Evolutionary conservation across 805 yeast genomes (phyloP).

Genomic region (Kodamaea kakaduensis): DNA sequence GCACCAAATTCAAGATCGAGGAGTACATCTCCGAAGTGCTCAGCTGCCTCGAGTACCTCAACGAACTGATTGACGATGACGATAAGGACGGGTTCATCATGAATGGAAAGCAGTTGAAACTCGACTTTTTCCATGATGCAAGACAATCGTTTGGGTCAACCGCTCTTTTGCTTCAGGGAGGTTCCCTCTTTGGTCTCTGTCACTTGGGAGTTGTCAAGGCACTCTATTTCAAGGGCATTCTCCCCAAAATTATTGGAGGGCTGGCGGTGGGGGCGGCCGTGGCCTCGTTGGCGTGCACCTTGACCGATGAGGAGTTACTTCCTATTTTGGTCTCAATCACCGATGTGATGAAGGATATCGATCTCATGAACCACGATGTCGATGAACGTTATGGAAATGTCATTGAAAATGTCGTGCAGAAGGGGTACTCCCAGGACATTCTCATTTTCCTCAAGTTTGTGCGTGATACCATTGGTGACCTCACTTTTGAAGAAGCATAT

Average conservation of each 20-base stretch:
- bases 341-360: slow-evolving; percentile 40
- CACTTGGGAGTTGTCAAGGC: slow-evolving; percentile 92
- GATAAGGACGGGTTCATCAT: slow-evolving; percentile 33
- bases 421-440: slow-evolving; percentile 86
- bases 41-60: slow-evolving; percentile 58
- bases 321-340: slow-evolving; percentile 39
- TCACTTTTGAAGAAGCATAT: slow-evolving; percentile 93
- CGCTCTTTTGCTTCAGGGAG: slow-evolving; percentile 89
- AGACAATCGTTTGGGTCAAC: slow-evolving; percentile 87
- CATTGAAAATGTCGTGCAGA: slow-evolving; percentile 68
- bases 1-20: slow-evolving; percentile 86
- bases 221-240: slow-evolving; percentile 63
- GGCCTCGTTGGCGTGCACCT: slow-evolving; percentile 78
- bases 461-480: slow-evolving; percentile 65
- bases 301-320: slow-evolving; percentile 61
- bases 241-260: slow-evolving; percentile 87
- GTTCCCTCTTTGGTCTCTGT: slow-evolving; percentile 89
- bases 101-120: slow-evolving; percentile 54
- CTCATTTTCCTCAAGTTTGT: slow-evolving; percentile 76
- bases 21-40: slow-evolving; percentile 78
- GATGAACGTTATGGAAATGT: slow-evolving; percentile 63
- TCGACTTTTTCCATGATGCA: slow-evolving; percentile 80
- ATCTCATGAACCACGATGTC: slow-evolving; percentile 49
- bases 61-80: slow-evolving; percentile 36
- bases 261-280: slow-evolving; percentile 93